Conservation (phyloP, 73 alveolate species). For the Blepharisma stoltei region DNA sequence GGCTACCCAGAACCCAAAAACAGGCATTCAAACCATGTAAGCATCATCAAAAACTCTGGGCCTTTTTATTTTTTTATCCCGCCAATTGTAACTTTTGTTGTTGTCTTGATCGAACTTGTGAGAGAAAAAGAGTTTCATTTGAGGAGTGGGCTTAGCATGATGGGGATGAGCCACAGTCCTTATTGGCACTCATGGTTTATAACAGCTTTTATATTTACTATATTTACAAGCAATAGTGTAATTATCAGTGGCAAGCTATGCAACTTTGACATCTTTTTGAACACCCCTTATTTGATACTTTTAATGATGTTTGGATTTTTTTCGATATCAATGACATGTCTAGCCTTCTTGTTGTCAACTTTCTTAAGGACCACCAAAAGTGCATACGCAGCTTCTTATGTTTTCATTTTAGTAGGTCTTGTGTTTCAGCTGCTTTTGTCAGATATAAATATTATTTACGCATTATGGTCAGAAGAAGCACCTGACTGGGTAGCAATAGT, state of each 20-base stretch:
- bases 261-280: slow-evolving; percentile 48
- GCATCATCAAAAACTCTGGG: slow-evolving; percentile 68
- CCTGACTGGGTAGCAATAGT: slow-evolving; percentile 38
- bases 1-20: slow-evolving; percentile 60
- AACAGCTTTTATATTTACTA: slow-evolving; percentile 36
- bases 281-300: slow-evolving; percentile 54
- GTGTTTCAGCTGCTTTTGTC: slow-evolving; percentile 49
- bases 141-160: slow-evolving; percentile 63
- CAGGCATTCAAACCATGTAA: slow-evolving; percentile 49
- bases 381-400: slow-evolving; percentile 58
- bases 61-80: slow-evolving; percentile 69
- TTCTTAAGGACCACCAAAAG: slow-evolving; percentile 42
- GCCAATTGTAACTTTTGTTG: slow-evolving; percentile 54
- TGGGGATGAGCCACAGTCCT: slow-evolving; percentile 59
- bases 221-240: slow-evolving; percentile 36
- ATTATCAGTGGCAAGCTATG: slow-evolving; percentile 36
- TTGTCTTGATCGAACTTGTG: slow-evolving; percentile 62
- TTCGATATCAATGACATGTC: slow-evolving; percentile 39
- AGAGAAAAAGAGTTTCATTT: slow-evolving; percentile 72
- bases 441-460: slow-evolving; percentile 38
- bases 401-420: slow-evolving; percentile 43
- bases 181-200: slow-evolving; percentile 64
- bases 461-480: slow-evolving; percentile 38
- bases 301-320: slow-evolving; percentile 40
- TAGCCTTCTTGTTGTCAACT: slow-evolving; percentile 49